Conservation (phyloP, 306 rosid genomes). For the Cucumis sativus region Cucumber_9930_V3 NC_026656.2:3266501-3267000, state of each 20-base stretch:
- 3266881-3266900: neutral
- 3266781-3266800: constrained; percentile 86
- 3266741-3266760: constrained; percentile 91
- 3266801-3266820: constrained; percentile 5
- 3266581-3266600: neutral
- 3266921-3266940: neutral
- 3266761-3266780: constrained; percentile 49
- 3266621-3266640: constrained; percentile 75
- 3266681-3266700: constrained; percentile 92
- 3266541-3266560: neutral
- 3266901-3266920: neutral
- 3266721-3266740: constrained; percentile 86
- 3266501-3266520: neutral
- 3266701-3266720: constrained; percentile 94
- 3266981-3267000: neutral
- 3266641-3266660: constrained; percentile 63
- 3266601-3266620: constrained; percentile 56
- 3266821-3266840: neutral
- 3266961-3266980: neutral
- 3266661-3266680: constrained; percentile 72
- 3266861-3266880: neutral
- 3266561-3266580: neutral
- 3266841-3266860: neutral
- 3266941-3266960: neutral
- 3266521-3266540: neutral